These are phyloP conservation scores for Fragilariopsis cylindrus DNA, from an alignment of 108 stramenopile species.

Conservation along the genomic window DNA sequence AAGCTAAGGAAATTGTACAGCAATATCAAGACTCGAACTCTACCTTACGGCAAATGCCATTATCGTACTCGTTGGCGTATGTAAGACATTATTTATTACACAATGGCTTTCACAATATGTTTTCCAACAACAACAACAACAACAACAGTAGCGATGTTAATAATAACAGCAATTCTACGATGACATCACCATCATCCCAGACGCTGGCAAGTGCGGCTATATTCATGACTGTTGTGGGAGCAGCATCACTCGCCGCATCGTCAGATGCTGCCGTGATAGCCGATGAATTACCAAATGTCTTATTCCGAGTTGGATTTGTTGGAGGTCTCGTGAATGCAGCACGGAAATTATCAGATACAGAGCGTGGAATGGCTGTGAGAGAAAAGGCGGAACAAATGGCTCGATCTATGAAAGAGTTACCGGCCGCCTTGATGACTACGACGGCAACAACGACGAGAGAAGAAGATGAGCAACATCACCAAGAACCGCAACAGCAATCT, in stretches of 20 bases:
- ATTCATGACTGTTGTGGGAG: conserved; percentile 58
- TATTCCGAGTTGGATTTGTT: conserved; percentile 67
- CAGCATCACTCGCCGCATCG: conserved; percentile 35
- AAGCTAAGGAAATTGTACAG: conserved; percentile 53
- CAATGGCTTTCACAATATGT: conserved; percentile 26
- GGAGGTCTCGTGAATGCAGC: conserved; percentile 56
- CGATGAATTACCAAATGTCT: conserved; percentile 50
- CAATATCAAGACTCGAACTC: conserved; percentile 65
- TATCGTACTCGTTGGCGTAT: conserved; percentile 60
- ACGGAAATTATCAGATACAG: conserved; percentile 17
- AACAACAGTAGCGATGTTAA: not conserved
- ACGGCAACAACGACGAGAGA: not conserved
- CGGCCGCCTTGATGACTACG: conserved; percentile 17
- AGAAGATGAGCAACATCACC: not conserved
- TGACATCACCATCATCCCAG: conserved; percentile 20
- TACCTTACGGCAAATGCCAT: conserved; percentile 57
- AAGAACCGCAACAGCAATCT: not conserved
- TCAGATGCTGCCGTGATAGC: conserved; percentile 38
- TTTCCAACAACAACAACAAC: conserved; percentile 10
- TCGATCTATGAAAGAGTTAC: conserved; percentile 21
- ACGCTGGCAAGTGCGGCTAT: conserved; percentile 50
- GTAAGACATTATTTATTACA: conserved; percentile 50
- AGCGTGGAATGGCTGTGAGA: conserved; percentile 15
- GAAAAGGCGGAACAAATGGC: conserved; percentile 41
- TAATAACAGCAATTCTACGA: conserved; percentile 11